Conservation (phyloP, 805 yeast species). For the Diddensiella transvaalensis region DNA sequence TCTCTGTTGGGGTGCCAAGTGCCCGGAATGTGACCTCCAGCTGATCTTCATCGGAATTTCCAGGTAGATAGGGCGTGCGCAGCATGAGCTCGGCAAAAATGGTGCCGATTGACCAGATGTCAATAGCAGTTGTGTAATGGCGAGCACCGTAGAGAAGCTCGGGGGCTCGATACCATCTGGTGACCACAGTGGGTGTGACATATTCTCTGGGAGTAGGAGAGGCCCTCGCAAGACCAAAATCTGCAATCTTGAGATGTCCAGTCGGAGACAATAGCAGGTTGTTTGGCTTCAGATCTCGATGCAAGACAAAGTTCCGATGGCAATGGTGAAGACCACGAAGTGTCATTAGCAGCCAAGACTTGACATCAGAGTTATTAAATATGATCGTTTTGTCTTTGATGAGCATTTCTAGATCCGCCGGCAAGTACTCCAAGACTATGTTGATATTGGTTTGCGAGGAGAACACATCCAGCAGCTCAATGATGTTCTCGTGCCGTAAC, state of each 20-base stretch:
- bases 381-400: slow-evolving; percentile 74
- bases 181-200: slow-evolving; percentile 90
- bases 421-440: slow-evolving; percentile 87
- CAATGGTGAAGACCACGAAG: slow-evolving; percentile 93
- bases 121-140: slow-evolving; percentile 86
- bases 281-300: slow-evolving; percentile 91
- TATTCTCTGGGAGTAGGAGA: slow-evolving; percentile 61
- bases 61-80: slow-evolving; percentile 92
- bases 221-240: slow-evolving; percentile 92
- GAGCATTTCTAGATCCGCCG: slow-evolving; percentile 85
- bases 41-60: slow-evolving; percentile 85
- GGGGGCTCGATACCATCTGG: slow-evolving; percentile 98
- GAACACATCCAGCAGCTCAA: slow-evolving; percentile 85
- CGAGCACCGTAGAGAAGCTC: slow-evolving; percentile 85
- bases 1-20: slow-evolving; percentile 92
- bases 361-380: slow-evolving; percentile 82
- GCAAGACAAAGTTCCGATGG: slow-evolving; percentile 85
- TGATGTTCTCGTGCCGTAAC: slow-evolving; percentile 70
- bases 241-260: slow-evolving; percentile 90
- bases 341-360: slow-evolving; percentile 93
- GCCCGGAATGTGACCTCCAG: slow-evolving; percentile 92
- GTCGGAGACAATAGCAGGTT: slow-evolving; percentile 81
- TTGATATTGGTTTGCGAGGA: slow-evolving; percentile 63
- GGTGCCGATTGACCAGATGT: slow-evolving; percentile 94
- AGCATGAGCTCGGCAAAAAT: slow-evolving; percentile 96